Percentiles rank a stretch among this genome's conserved stretches.
Evolutionary conservation across 139 green algal genomes (phyloP).

Genomic region (Auxenochlorella pyrenoidosa): DNA sequence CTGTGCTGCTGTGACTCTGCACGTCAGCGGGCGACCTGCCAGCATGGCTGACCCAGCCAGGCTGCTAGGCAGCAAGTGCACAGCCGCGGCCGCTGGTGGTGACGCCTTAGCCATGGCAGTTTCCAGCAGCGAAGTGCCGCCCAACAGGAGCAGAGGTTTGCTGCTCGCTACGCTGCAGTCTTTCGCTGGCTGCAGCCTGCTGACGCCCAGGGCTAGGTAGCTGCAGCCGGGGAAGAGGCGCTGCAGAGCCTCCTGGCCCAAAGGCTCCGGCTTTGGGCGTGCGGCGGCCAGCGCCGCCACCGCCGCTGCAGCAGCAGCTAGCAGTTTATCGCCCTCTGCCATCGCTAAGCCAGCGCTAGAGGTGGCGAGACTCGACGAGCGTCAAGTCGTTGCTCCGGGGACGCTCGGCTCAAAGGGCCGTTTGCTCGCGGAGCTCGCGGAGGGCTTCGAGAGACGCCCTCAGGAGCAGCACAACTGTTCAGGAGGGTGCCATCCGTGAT

Average conservation of each 20-base stretch:
- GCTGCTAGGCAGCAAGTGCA: neutral
- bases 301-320: neutral
- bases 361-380: no score
- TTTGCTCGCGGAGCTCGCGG: no score
- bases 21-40: neutral
- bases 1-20: neutral
- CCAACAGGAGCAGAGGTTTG: neutral
- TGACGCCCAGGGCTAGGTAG: conserved; percentile 8
- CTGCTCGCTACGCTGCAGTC: neutral
- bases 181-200: neutral
- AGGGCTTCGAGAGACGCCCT: no score
- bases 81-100: neutral
- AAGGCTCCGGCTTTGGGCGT: neutral
- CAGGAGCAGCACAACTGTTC: no score
- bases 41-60: conserved; percentile 1
- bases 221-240: neutral
- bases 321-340: neutral
- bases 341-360: no score
- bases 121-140: neutral
- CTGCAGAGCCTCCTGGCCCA: neutral
- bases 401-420: no score
- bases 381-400: no score
- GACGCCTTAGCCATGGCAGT: neutral
- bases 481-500: no score
- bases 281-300: neutral